phyloP scores from a whole-genome alignment of 2,329 filamentous ascomycete species.

The Lecanicillium sp. region DNA sequence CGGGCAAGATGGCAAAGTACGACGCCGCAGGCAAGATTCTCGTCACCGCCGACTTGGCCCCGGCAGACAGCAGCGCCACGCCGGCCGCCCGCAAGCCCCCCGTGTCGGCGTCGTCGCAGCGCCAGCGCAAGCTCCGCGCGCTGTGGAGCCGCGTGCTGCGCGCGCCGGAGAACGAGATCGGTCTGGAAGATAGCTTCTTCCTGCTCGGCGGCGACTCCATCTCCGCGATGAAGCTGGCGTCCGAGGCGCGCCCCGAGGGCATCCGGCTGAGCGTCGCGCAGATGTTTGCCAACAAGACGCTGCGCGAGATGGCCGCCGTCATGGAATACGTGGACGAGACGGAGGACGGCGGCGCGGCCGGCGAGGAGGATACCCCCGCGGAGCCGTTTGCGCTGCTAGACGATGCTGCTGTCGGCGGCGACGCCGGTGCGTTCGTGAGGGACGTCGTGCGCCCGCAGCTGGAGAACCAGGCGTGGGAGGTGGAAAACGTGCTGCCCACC shows the following conservation, averaged over 20 bases:
- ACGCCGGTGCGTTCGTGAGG: slow-evolving; percentile 39
- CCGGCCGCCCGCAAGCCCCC: slow-evolving; percentile 21
- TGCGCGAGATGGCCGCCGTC: slow-evolving; percentile 48
- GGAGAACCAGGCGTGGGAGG: slow-evolving; percentile 41
- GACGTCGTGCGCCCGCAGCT: slow-evolving; percentile 46
- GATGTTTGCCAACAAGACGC: slow-evolving; percentile 44
- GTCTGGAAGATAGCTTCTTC: slow-evolving; percentile 54
- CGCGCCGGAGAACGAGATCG: slow-evolving; percentile 40
- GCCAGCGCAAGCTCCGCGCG: slow-evolving; percentile 37
- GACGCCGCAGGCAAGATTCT: slow-evolving; percentile 24
- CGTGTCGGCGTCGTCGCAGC: slow-evolving; percentile 34
- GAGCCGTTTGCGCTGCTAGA: slow-evolving; percentile 48
- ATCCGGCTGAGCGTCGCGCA: slow-evolving; percentile 47
- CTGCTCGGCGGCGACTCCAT: slow-evolving; percentile 55
- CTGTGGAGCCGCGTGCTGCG: slow-evolving; percentile 45
- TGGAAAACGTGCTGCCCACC: slow-evolving; percentile 52
- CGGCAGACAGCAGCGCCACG: slow-evolving; percentile 11
- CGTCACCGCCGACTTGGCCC: slow-evolving; percentile 22
- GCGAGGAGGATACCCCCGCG: background rate
- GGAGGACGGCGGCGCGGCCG: slow-evolving; percentile 22
- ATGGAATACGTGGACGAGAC: slow-evolving; percentile 29
- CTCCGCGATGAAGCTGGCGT: slow-evolving; percentile 55
- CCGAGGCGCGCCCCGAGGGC: slow-evolving; percentile 43
- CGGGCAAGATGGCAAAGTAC: slow-evolving; percentile 35
- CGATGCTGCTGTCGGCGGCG: slow-evolving; percentile 20